Base-by-base conservation (phyloP, 805 yeast species). In the Sugiyamaella marilandica region DNA sequence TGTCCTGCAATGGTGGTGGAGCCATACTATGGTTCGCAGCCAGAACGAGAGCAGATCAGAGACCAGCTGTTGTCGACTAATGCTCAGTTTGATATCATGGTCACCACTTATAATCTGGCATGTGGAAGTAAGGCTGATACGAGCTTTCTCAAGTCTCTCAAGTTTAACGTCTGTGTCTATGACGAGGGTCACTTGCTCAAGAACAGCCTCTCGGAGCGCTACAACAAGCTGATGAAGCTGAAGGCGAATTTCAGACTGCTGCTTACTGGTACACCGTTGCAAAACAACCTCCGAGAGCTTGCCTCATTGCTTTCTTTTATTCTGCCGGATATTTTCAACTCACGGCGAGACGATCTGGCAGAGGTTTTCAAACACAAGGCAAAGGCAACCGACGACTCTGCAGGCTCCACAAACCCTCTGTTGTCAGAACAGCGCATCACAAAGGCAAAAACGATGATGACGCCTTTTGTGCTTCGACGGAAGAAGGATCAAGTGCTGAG, bases 111-210 rank as follows among this genome's bases (percentile, higher is more conserved):
- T 66, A 87, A 86, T 59, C 72, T 94, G 58, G 97, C 98, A 0
- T 82, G 95, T 14, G 96, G 97, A 14, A 79, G 85, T 45, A 84
- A 88, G 59, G 78, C 79, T 45, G 99, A 94, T 68, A 81, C 83
- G 61, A 79, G 84, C 29, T 94, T 94, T 64, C 74, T 94, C 60
- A 82, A 82, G 64, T 76, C 79, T 57, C 81, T 84, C 62, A 76
- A 80, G 19, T 94, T 94, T 69, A 89, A 94, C 67, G 87, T 85
- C 59, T 82, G 95, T 55, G 92, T 94, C 1, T 94, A 88, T 65
- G 99, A 94, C 69, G 99, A 94, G 74, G 99, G 99, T 1, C 99
- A 94, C 69, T 84, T 94, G 87, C 75, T 94, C 60, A 94, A 94
- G 67, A 94, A 94, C 68, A 86, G 96, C 2, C 75, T 79, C 55